Evolutionary conservation across 192 early-diverging fungal species (phyloP).

Genomic region (Dissophora globulifera): DNA sequence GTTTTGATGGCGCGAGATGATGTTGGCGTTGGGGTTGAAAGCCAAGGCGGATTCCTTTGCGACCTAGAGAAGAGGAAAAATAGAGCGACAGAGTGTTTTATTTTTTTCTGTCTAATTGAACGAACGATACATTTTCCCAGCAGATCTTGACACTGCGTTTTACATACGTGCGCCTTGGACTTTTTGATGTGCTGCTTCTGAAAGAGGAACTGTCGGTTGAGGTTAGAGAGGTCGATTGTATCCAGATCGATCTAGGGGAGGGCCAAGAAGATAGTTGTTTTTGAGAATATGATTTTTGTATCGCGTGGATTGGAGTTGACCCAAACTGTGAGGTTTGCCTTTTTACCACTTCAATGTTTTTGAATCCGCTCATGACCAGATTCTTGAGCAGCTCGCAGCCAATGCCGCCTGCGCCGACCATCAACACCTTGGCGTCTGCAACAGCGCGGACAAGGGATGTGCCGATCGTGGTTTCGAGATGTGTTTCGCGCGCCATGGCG

Average conservation of each 20-base stretch:
- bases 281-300: too few relatives aligned
- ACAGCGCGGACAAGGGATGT: conserved; percentile 18
- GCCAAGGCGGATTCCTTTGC: conserved; percentile 83
- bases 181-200: conserved; percentile 92
- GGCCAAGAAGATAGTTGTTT: too few relatives aligned
- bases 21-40: conserved; percentile 88
- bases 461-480: conserved; percentile 45
- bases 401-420: conserved; percentile 94
- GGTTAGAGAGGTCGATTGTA: conserved; percentile 97
- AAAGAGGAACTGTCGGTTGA: conserved; percentile 99
- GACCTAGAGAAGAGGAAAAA: conserved; percentile 55
- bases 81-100: too few relatives aligned
- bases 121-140: not conserved
- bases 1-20: conserved; percentile 82
- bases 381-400: conserved; percentile 99
- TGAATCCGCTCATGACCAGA: conserved; percentile 89
- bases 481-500: conserved; percentile 34
- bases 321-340: not conserved
- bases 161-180: conserved; percentile 85
- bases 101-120: not conserved
- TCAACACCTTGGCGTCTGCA: conserved; percentile 57
- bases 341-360: conserved; percentile 76
- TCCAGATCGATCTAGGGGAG: conserved; percentile 95
- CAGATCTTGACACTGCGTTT: not conserved
- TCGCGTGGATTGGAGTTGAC: too few relatives aligned